phyloP scores from a whole-genome alignment of 768 basidiomycete species.

The Russula foetens region DNA sequence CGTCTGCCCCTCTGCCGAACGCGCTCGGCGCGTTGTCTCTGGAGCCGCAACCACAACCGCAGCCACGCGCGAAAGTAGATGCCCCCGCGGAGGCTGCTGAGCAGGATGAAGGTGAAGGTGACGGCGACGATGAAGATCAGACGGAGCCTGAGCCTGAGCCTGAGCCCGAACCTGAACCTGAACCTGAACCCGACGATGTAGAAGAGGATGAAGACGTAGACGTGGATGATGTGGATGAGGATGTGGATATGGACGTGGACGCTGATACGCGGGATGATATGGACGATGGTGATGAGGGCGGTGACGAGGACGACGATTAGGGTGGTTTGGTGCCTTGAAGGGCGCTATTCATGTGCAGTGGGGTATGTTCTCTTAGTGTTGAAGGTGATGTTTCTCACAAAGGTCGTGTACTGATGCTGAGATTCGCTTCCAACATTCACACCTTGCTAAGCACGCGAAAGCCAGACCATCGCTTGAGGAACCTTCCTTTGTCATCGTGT shows the following conservation, averaged over 20 bases:
- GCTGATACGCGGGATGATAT: neutral
- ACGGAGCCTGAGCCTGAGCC: neutral
- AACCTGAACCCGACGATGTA: neutral
- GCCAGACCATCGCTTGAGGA: too few species aligned
- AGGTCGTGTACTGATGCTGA: too few species aligned
- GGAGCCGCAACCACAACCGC: conserved; percentile 25
- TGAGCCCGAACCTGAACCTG: conserved; percentile 2
- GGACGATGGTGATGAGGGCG: neutral
- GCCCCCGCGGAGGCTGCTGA: neutral
- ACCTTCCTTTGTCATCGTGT: too few species aligned
- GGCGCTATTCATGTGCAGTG: too few species aligned
- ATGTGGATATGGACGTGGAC: conserved; percentile 7
- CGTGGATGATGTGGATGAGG: neutral
- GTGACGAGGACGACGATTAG: neutral
- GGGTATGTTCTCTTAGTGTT: too few species aligned
- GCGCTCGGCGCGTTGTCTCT: conserved; percentile 17
- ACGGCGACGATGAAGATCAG: conserved; percentile 24
- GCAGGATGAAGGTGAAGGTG: conserved; percentile 28
- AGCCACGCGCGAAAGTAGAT: neutral
- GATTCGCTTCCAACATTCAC: too few species aligned
- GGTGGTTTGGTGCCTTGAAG: too few species aligned
- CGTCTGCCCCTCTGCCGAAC: conserved; percentile 19
- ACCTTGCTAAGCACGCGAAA: too few species aligned
- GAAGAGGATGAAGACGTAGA: neutral
- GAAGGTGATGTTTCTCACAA: neutral